A percentile compares a stretch with the other conserved stretches of the same genome.
phyloP scores from a whole-genome alignment of 2,329 filamentous ascomycete genomes.

The Rutstroemia sp. region DNA sequence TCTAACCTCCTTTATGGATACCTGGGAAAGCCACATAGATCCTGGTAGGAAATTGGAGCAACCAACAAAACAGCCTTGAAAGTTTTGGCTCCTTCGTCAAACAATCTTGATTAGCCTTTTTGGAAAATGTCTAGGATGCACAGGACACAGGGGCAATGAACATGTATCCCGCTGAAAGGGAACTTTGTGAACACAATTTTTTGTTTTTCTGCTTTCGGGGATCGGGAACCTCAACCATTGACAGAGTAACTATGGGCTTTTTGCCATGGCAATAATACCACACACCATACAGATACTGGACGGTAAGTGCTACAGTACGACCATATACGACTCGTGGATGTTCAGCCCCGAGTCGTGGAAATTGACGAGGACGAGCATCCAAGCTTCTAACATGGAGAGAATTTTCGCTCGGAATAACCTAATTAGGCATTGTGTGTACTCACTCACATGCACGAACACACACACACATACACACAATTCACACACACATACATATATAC shows the following conservation, averaged over 20 bases:
- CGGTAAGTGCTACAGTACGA: not conserved
- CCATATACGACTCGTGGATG: constrained; percentile 1
- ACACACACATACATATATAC: not conserved
- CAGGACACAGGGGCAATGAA: not conserved
- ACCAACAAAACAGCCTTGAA: not conserved
- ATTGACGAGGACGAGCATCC: not conserved
- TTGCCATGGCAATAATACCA: not conserved
- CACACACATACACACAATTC: not conserved
- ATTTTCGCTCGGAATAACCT: not conserved
- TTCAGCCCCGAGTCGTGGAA: constrained; percentile 6
- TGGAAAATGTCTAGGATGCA: not conserved
- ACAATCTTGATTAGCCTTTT: not conserved
- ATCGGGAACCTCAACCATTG: not conserved
- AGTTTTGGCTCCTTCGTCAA: not conserved
- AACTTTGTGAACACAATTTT: not conserved
- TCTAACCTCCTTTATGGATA: not conserved
- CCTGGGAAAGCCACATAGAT: not conserved
- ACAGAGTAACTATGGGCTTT: not conserved
- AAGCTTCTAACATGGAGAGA: not conserved
- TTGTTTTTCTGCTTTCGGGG: not conserved
- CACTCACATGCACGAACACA: not conserved
- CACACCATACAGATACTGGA: not conserved
- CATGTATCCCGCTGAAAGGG: not conserved
- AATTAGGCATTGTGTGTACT: not conserved
- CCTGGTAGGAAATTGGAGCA: not conserved